Percentiles rank a stretch among this genome's conserved stretches.
Evolutionary conservation across 306 rosid genomes (phyloP).

Genomic region (Glycine latifolia): DNA sequence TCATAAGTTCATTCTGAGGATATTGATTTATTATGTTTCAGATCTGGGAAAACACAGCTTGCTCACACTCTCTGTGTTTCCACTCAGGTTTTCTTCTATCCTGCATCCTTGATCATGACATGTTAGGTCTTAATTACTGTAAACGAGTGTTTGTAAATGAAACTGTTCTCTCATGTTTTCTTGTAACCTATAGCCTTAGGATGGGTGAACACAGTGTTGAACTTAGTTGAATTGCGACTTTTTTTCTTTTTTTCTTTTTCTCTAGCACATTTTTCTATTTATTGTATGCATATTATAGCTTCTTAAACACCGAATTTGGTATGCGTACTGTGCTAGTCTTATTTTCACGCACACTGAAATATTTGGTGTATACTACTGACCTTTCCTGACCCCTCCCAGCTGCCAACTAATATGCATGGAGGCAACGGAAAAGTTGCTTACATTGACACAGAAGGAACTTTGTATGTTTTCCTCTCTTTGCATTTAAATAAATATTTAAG

Average conservation of each 20-base stretch:
- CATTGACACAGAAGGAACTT: conserved; percentile 98
- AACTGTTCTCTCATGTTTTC: neutral
- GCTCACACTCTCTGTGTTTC: conserved; percentile 97
- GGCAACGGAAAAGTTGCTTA: conserved; percentile 98
- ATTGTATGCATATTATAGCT: conserved; percentile 11
- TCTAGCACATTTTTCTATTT: conserved; percentile 11
- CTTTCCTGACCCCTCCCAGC: conserved; percentile 59
- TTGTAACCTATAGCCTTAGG: conserved; percentile 9
- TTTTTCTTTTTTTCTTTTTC: neutral
- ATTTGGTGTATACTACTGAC: conserved; percentile 36
- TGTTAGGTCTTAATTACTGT: conserved; percentile 26
- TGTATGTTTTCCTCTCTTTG: conserved; percentile 64
- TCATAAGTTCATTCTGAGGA: conserved; percentile 31
- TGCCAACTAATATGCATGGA: conserved; percentile 88
- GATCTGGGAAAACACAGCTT: conserved; percentile 96
- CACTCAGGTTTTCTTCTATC: conserved; percentile 73
- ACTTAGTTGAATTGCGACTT: neutral
- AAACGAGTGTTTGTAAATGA: neutral
- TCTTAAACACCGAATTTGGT: conserved; percentile 20
- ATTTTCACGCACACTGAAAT: conserved; percentile 26
- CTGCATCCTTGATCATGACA: conserved; percentile 1
- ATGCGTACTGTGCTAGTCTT: conserved; percentile 10
- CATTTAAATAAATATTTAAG: conserved; percentile 1
- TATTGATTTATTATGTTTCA: conserved; percentile 47
- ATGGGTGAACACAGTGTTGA: conserved; percentile 25